Conservation (phyloP, 352 stramenopile genomes). For the Thalassiosira mediterranea region DNA sequence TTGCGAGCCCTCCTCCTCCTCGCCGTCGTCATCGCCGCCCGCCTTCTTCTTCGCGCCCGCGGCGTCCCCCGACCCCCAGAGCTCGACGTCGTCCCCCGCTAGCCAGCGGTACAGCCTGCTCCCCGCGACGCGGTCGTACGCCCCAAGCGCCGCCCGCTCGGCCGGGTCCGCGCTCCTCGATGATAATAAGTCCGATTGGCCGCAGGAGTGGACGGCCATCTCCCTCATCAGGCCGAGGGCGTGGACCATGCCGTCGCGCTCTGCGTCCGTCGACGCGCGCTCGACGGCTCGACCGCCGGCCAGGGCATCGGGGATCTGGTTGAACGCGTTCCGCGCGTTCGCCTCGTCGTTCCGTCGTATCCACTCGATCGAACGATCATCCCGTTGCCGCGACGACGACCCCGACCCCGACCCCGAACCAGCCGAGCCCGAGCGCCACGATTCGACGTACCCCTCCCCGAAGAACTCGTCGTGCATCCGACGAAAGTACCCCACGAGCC, state of each 20-base stretch:
- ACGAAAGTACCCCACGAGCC: constrained; percentile 70
- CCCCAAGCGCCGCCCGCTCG: constrained; percentile 36
- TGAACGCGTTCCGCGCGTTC: constrained; percentile 69
- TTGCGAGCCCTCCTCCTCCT: constrained; percentile 17
- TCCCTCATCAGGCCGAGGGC: constrained; percentile 72
- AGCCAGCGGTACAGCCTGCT: constrained; percentile 51
- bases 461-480: constrained; percentile 68
- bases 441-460: constrained; percentile 17
- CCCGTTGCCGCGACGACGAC: neutral
- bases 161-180: constrained; percentile 53
- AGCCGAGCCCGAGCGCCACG: constrained; percentile 14
- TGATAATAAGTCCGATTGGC: neutral
- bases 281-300: constrained; percentile 3
- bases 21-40: constrained; percentile 7
- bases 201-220: constrained; percentile 56
- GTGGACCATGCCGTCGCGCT: constrained; percentile 35
- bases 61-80: constrained; percentile 10
- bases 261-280: neutral
- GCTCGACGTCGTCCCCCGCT: constrained; percentile 46
- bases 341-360: constrained; percentile 47
- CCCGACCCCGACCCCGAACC: too few species aligned
- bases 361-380: constrained; percentile 29
- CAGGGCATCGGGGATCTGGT: constrained; percentile 53
- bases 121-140: constrained; percentile 30
- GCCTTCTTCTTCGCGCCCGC: neutral